Evolutionary conservation across 352 stramenopile species (phyloP).

Genomic region (Globisporangium nagaii): DNA sequence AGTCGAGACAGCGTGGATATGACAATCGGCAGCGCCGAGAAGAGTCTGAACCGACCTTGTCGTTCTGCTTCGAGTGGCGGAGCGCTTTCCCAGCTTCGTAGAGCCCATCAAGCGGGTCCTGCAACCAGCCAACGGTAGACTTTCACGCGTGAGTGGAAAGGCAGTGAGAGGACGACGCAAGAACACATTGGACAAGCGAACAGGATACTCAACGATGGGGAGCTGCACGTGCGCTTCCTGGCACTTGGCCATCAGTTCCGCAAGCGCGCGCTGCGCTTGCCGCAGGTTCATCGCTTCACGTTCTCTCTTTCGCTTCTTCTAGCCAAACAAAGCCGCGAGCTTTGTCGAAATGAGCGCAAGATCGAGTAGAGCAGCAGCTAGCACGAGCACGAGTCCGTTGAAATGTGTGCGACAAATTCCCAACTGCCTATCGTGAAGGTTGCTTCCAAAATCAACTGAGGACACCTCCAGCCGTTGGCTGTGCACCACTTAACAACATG

Average conservation of each 20-base stretch:
- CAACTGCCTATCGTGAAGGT: no score
- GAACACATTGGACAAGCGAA: no score
- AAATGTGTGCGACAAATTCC: no score
- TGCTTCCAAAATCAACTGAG: no score
- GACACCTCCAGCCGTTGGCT: no score
- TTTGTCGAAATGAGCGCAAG: background rate
- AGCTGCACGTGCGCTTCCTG: constrained; percentile 54
- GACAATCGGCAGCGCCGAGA: no score
- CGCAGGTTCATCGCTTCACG: constrained; percentile 73
- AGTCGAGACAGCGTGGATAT: no score
- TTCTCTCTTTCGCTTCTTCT: background rate
- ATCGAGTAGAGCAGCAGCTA: background rate
- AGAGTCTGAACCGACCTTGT: constrained; percentile 20
- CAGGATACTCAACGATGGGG: constrained; percentile 25
- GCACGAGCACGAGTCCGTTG: no score
- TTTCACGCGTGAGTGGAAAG: no score
- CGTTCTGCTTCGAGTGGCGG: constrained; percentile 29
- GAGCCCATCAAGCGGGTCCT: constrained; percentile 37
- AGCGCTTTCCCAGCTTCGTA: constrained; percentile 32
- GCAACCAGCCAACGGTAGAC: no score
- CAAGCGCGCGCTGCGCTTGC: constrained; percentile 53
- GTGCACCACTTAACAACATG: no score
- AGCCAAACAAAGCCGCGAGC: background rate
- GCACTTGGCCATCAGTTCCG: constrained; percentile 54
- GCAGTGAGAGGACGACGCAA: background rate